Base-by-base conservation (phyloP, 805 yeast species). In the Kluyveromyces dobzhanskii region DNA sequence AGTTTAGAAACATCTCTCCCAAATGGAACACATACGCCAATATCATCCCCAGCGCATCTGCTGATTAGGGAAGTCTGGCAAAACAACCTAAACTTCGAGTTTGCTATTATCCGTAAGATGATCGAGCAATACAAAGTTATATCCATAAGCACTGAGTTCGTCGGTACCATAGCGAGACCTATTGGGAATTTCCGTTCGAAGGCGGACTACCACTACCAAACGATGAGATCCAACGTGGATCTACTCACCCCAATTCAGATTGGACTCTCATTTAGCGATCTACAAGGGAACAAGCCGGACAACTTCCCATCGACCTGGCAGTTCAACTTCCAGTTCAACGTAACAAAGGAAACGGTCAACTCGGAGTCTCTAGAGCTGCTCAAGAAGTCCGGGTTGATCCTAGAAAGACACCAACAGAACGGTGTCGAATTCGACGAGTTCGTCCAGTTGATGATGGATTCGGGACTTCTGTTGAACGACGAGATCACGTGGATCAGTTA, bases 91-190 rank as follows among this genome's bases (percentile, higher is more conserved):
- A 80, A 79, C 48, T 69, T 70, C 40, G 92, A 82, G 52, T 76
- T 82, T 59, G 72, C 70, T 42, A 61, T 71, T 10, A 73, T 83
- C 37, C 69, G 87, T 45, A 70, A 71, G 38, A 66, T 81, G 23
- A 67, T 78, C 30, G 73, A 67, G 38, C 56, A 52, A 27, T 78
- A 72, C 50, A 73, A 77, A 40, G 67, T 70, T 48, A 73, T 82
- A 18, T 73, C 85, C 3, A 73, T 87, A 42, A 88, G 87, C 50
- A 87, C 94, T 34, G 97, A 92, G 59, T 87, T 92, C 56, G 96
- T 96, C 0, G 98, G 98, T 0, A 85, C 94, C 17, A 81, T 90
- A 19, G 95, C 95, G 2, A 75, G 98, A 51, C 98, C 98, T 12
- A 84, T 92, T 44, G 98, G 98, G 14, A 77, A 85, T 14, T 92